These are phyloP conservation scores for Oropetium thomaeum DNA, from an alignment of 176 grass and related monocot genomes.

Conservation along the genomic window DNA sequence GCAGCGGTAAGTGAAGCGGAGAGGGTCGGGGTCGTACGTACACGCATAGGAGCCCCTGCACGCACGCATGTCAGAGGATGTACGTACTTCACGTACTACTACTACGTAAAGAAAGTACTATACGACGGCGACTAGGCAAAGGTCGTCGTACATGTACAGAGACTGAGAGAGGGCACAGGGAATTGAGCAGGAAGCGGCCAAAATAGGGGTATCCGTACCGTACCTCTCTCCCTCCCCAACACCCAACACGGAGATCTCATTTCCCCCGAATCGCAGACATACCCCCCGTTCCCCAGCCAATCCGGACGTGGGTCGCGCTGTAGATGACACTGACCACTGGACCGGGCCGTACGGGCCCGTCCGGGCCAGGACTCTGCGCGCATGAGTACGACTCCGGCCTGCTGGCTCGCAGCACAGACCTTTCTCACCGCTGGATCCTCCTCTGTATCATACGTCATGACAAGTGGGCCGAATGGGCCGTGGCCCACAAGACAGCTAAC, in stretches of 20 bases:
- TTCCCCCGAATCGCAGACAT: slow-evolving; percentile 52
- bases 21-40: not conserved
- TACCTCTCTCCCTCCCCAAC: slow-evolving; percentile 22
- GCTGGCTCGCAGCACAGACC: not conserved
- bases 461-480: fast-evolving
- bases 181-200: slow-evolving; percentile 13
- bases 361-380: not conserved
- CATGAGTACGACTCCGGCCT: slow-evolving; percentile 19
- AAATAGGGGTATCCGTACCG: slow-evolving; percentile 36
- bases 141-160: not conserved
- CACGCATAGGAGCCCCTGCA: not conserved
- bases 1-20: not conserved
- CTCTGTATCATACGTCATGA: not conserved
- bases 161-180: not conserved
- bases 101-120: too few relatives aligned
- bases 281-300: slow-evolving; percentile 50
- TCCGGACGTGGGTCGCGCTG: not conserved
- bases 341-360: slow-evolving; percentile 4
- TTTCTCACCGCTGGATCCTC: not conserved
- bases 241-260: slow-evolving; percentile 37
- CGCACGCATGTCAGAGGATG: not conserved
- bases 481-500: too few relatives aligned
- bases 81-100: too few relatives aligned
- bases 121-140: too few relatives aligned
- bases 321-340: slow-evolving; percentile 36